These are phyloP conservation scores for Saraca asoca DNA, from an alignment of 331 rosid genomes.

Conservation along the genomic window DNA sequence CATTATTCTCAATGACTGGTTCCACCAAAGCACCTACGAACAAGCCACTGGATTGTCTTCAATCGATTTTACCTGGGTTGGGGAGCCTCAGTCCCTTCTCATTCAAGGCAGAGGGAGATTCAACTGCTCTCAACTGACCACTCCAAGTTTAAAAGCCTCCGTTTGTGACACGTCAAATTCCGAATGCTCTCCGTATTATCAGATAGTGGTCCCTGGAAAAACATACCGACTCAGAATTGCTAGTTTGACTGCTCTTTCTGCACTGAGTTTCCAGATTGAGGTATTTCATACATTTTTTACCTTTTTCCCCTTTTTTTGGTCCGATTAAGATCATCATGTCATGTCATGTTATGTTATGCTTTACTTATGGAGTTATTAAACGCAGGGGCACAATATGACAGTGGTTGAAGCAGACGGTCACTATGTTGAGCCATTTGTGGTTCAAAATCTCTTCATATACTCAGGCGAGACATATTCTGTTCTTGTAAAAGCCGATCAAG, in stretches of 20 bases:
- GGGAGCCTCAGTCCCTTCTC: slow-evolving; percentile 86
- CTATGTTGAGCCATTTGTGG: slow-evolving; percentile 78
- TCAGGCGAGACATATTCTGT: slow-evolving; percentile 95
- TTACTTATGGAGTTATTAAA: no score
- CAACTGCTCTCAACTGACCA: slow-evolving; percentile 54
- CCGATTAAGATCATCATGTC: not conserved
- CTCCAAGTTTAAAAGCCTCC: slow-evolving; percentile 36
- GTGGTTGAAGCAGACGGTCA: slow-evolving; percentile 96
- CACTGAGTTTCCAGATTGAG: slow-evolving; percentile 84
- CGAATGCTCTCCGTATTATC: slow-evolving; percentile 62
- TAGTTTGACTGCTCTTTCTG: slow-evolving; percentile 76
- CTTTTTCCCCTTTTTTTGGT: not conserved
- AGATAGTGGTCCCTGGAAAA: slow-evolving; percentile 62
- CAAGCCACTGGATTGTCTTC: slow-evolving; percentile 69
- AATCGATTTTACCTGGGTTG: slow-evolving; percentile 53
- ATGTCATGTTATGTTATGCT: not conserved
- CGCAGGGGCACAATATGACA: slow-evolving; percentile 86
- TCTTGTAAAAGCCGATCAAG: slow-evolving; percentile 61
- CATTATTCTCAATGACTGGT: slow-evolving; percentile 83
- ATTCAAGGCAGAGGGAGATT: slow-evolving; percentile 84
- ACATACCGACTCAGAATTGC: slow-evolving; percentile 68
- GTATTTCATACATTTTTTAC: slow-evolving; percentile 31
- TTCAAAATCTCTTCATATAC: slow-evolving; percentile 67
- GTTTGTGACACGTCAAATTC: slow-evolving; percentile 61
- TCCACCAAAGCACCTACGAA: slow-evolving; percentile 62